These are phyloP conservation scores for Geotrichum citri-aurantii DNA, from an alignment of 1,139 yeast species.

Conservation along the genomic window DNA sequence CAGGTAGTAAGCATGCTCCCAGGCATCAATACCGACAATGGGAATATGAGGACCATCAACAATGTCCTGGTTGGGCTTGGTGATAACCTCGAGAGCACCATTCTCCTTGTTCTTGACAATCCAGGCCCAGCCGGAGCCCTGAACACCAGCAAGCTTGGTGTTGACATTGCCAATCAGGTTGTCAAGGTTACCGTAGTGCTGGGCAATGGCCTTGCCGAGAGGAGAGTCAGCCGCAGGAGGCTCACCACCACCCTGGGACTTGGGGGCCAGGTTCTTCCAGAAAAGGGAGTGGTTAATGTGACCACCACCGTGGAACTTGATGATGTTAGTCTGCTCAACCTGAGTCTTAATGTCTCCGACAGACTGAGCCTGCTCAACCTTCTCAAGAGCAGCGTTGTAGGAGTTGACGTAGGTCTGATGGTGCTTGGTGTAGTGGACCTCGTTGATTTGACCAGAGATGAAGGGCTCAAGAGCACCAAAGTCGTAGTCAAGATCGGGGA, in stretches of 20 bases:
- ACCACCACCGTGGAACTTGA: constrained; percentile 96
- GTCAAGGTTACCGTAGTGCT: constrained; percentile 74
- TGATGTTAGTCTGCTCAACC: constrained; percentile 64
- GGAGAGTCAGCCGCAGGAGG: constrained; percentile 56
- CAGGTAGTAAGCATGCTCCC: constrained; percentile 98
- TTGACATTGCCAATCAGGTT: constrained; percentile 64
- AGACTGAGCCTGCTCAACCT: constrained; percentile 63
- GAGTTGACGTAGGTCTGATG: constrained; percentile 93
- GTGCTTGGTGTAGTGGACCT: constrained; percentile 85
- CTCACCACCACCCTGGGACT: constrained; percentile 77
- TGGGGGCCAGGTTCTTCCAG: constrained; percentile 90
- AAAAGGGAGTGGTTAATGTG: constrained; percentile 79
- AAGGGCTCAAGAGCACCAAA: constrained; percentile 85
- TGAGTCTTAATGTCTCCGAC: constrained; percentile 63
- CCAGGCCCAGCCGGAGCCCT: constrained; percentile 98
- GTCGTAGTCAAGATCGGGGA: constrained; percentile 86
- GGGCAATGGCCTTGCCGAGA: constrained; percentile 56
- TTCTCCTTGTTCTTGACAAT: constrained; percentile 80
- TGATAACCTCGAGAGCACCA: constrained; percentile 77
- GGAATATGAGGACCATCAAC: constrained; percentile 71
- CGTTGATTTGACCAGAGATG: constrained; percentile 86
- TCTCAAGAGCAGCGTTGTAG: constrained; percentile 76
- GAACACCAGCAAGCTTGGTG: constrained; percentile 80
- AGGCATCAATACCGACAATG: constrained; percentile 89
- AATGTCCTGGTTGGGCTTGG: constrained; percentile 88